Evolutionary conservation across 2,329 filamentous ascomycete genomes (phyloP).

Genomic region (Sporothrix pseudoabietina): DNA sequence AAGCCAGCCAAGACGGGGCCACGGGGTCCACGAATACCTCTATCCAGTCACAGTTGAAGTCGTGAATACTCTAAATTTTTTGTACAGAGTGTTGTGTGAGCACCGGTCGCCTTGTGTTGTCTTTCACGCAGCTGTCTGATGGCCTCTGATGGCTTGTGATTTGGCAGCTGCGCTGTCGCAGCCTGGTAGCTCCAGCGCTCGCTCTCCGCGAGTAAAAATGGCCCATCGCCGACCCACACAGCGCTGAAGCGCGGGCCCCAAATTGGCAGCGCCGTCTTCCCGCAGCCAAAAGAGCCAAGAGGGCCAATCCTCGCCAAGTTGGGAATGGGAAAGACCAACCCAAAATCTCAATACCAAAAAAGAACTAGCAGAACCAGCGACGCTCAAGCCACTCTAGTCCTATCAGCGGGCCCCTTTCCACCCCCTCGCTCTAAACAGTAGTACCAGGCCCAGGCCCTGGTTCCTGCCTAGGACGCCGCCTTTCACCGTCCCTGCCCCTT

Average conservation of each 20-base stretch:
- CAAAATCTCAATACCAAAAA: not conserved
- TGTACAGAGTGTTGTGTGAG: not conserved
- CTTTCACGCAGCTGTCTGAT: not conserved
- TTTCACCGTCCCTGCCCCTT: not conserved
- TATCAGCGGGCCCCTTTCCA: constrained; percentile 14
- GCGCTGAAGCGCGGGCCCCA: constrained; percentile 18
- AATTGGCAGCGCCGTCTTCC: constrained; percentile 14
- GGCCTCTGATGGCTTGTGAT: not conserved
- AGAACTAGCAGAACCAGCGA: not conserved
- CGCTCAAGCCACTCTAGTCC: not conserved
- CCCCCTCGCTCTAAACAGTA: constrained; percentile 14
- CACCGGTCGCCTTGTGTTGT: constrained; percentile 1
- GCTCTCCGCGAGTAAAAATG: not conserved
- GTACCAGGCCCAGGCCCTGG: constrained; percentile 2
- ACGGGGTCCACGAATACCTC: not conserved
- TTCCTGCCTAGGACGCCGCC: constrained; percentile 11
- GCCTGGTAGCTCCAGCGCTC: not conserved
- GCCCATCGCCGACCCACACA: constrained; percentile 14
- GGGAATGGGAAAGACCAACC: not conserved
- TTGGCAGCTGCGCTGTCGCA: constrained; percentile 3
- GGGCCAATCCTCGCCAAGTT: not conserved
- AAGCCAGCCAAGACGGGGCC: not conserved
- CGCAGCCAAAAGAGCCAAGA: not conserved
- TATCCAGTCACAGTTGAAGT: not conserved
- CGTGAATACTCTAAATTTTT: not conserved